These are phyloP conservation scores for Coemansia sp. DNA, from an alignment of 192 early-diverging fungal genomes.

Conservation along the genomic window DNA sequence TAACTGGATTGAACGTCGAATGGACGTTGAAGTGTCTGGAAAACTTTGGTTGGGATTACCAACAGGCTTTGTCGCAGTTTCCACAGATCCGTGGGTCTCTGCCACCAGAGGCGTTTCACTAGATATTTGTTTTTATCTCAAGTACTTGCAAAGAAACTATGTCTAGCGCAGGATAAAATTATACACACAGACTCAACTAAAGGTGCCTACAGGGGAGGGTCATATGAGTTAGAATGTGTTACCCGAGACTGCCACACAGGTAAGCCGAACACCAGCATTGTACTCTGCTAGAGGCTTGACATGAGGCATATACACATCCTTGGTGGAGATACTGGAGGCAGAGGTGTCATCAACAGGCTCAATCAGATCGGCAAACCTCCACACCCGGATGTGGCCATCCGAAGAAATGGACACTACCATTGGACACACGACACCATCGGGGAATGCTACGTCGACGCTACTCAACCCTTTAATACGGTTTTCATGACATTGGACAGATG, in stretches of 20 bases:
- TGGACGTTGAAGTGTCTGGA: conserved; percentile 49
- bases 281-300: conserved; percentile 53
- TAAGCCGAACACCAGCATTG: conserved; percentile 61
- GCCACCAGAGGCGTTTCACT: conserved; percentile 46
- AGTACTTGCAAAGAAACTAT: background rate
- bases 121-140: background rate
- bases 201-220: background rate
- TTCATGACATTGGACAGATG: conserved; percentile 32
- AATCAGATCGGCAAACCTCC: conserved; percentile 62
- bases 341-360: conserved; percentile 1
- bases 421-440: conserved; percentile 30
- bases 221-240: conserved; percentile 14
- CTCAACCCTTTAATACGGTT: conserved; percentile 45
- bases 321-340: background rate
- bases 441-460: conserved; percentile 32
- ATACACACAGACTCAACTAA: background rate
- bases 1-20: conserved; percentile 39
- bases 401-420: conserved; percentile 65
- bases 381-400: conserved; percentile 69
- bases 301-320: conserved; percentile 8
- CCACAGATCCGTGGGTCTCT: conserved; percentile 36
- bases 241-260: conserved; percentile 48
- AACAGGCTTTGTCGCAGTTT: conserved; percentile 41
- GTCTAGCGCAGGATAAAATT: background rate
- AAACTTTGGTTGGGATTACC: conserved; percentile 49